phyloP scores from a whole-genome alignment of 345 rosid species.

The Hibiscus trionum region DNA sequence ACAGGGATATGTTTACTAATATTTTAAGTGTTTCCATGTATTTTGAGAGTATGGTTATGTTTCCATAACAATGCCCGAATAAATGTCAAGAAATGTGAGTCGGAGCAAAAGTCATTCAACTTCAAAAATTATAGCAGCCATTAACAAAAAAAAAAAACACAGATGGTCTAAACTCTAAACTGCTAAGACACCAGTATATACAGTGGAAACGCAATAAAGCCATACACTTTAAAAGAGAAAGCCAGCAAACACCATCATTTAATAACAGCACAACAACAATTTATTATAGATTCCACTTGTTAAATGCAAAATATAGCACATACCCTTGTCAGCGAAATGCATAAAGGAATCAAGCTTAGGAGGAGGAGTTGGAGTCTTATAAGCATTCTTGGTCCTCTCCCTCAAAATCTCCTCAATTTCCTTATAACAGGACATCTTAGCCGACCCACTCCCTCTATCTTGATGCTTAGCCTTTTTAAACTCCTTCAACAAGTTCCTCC shows the following conservation, averaged over 20 bases:
- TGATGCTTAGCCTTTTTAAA: conserved; percentile 86
- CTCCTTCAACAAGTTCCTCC: conserved; percentile 96
- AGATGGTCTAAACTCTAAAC: no score
- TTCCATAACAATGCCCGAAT: no score
- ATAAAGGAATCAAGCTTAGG: conserved; percentile 71
- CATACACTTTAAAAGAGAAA: background rate
- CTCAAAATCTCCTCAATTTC: conserved; percentile 94
- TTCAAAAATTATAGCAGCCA: no score
- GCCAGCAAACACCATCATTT: background rate
- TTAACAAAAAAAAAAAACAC: no score
- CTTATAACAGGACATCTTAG: conserved; percentile 85
- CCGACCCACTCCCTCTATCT: conserved; percentile 68
- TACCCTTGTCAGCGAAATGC: conserved; percentile 95
- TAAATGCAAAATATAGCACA: background rate
- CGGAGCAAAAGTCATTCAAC: no score
- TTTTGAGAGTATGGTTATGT: no score
- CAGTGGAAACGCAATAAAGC: background rate
- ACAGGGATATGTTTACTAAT: no score
- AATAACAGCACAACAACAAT: background rate
- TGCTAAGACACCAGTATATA: background rate
- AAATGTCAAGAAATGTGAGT: no score
- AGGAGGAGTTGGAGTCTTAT: conserved; percentile 53
- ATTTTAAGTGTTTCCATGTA: no score
- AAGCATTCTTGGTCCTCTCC: conserved; percentile 64
- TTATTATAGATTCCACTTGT: background rate